Evolutionary conservation across 441 rosid genomes (phyloP).

Genomic region (Bocquillonia castaneifolia): DNA sequence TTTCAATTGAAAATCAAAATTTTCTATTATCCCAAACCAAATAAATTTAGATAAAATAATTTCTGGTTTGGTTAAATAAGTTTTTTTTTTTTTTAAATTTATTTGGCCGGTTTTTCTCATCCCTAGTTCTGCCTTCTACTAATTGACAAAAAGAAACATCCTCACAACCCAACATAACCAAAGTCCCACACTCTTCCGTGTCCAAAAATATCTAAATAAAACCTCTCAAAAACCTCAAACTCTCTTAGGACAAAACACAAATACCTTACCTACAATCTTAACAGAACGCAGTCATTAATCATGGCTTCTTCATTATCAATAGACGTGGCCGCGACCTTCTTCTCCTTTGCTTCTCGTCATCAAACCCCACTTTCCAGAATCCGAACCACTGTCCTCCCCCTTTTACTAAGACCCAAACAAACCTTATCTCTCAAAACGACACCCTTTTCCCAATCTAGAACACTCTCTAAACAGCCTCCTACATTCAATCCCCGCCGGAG

Average conservation of each 20-base stretch:
- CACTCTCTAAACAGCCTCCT: slow-evolving; percentile 23
- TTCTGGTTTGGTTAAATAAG: too few species aligned
- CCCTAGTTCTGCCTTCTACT: too few species aligned
- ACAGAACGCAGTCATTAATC: slow-evolving; percentile 14
- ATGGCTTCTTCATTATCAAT: slow-evolving; percentile 55
- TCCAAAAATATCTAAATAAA: slow-evolving; percentile 11
- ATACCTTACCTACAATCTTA: background rate
- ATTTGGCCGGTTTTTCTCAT: too few species aligned
- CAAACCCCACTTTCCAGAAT: slow-evolving; percentile 29
- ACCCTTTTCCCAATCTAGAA: slow-evolving; percentile 26
- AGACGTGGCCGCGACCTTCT: slow-evolving; percentile 53
- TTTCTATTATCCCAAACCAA: too few species aligned
- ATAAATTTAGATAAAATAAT: too few species aligned
- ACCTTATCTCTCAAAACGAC: slow-evolving; percentile 3
- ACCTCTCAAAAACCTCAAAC: background rate
- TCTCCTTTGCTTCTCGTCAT: slow-evolving; percentile 40
- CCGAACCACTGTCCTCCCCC: slow-evolving; percentile 33
- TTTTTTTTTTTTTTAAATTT: too few species aligned
- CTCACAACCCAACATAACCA: too few species aligned
- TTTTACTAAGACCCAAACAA: slow-evolving; percentile 22
- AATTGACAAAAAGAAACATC: too few species aligned
- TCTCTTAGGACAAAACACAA: background rate
- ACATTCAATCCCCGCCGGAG: slow-evolving; percentile 23
- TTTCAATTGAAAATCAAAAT: too few species aligned
- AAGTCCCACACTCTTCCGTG: too few species aligned